Conservation (phyloP, 805 yeast genomes). For the Kazachstania martiniae region DNA sequence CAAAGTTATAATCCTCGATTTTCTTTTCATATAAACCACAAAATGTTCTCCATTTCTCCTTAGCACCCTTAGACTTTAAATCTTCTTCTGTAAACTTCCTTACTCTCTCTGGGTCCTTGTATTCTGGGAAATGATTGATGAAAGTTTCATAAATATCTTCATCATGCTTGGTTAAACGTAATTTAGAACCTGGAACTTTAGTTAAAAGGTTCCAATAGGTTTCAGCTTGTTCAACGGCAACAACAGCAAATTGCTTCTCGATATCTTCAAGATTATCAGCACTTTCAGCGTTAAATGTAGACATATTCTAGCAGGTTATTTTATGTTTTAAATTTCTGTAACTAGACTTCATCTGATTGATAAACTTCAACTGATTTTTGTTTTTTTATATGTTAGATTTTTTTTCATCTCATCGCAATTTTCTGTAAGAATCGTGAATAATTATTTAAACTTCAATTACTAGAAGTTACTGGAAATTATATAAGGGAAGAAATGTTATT, state of each 20-base stretch:
- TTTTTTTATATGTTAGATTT: too few species aligned
- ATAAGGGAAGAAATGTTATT: not conserved
- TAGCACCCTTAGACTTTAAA: conserved; percentile 70
- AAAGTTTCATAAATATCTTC: conserved; percentile 56
- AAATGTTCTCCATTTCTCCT: conserved; percentile 83
- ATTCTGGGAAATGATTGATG: conserved; percentile 80
- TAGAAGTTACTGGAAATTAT: too few species aligned
- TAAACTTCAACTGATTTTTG: too few species aligned
- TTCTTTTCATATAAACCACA: conserved; percentile 70
- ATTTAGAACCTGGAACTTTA: conserved; percentile 65
- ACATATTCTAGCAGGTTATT: conserved; percentile 4
- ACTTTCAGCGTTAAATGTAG: conserved; percentile 64
- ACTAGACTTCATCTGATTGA: too few species aligned
- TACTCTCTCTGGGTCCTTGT: conserved; percentile 45
- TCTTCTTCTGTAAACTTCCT: conserved; percentile 60
- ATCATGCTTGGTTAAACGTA: conserved; percentile 63
- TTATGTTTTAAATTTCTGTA: not conserved
- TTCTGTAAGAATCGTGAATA: too few species aligned
- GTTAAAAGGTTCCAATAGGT: conserved; percentile 80
- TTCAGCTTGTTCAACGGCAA: conserved; percentile 91
- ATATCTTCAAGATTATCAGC: conserved; percentile 95
- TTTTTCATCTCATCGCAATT: too few species aligned
- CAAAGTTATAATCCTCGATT: conserved; percentile 89
- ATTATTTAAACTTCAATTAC: too few species aligned
- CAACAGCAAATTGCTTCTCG: conserved; percentile 95